phyloP scores from a whole-genome alignment of 2,329 filamentous ascomycete genomes.

The Botrytis squamosa region DNA sequence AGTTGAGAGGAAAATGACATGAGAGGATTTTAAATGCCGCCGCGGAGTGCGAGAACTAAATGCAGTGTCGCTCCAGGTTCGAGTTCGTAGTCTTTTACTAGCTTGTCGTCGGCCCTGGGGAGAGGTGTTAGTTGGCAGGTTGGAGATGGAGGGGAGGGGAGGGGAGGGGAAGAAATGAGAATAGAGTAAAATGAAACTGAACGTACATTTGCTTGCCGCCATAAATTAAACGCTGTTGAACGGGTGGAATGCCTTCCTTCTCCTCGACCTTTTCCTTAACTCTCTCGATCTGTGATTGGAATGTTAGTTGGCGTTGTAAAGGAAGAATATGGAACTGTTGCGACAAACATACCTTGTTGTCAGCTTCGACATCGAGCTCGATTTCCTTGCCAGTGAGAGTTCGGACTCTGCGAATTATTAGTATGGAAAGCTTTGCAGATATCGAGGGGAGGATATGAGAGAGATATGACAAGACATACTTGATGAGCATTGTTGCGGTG shows the following conservation, averaged over 20 bases:
- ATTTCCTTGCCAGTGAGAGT: slow-evolving; percentile 99
- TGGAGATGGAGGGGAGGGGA: neutral
- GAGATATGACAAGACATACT: neutral
- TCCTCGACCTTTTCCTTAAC: slow-evolving; percentile 99
- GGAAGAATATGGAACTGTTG: neutral
- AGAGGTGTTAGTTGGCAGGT: neutral
- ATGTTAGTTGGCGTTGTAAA: neutral
- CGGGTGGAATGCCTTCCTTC: slow-evolving; percentile 96
- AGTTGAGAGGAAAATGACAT: neutral
- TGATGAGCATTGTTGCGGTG: slow-evolving; percentile 13
- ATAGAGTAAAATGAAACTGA: neutral
- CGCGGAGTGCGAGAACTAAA: slow-evolving; percentile 89
- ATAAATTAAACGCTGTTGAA: slow-evolving; percentile 93
- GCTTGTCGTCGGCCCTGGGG: slow-evolving; percentile 90
- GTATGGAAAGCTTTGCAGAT: neutral
- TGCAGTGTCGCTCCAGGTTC: slow-evolving; percentile 92
- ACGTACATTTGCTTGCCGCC: slow-evolving; percentile 96
- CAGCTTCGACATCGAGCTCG: slow-evolving; percentile 92
- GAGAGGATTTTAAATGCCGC: slow-evolving; percentile 49
- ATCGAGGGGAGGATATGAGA: neutral
- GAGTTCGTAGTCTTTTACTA: slow-evolving; percentile 83
- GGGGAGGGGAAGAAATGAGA: no score
- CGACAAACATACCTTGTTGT: slow-evolving; percentile 71
- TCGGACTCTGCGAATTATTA: slow-evolving; percentile 67
- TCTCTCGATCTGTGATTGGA: slow-evolving; percentile 68